Conservation (phyloP, 192 early-diverging fungal species). For the Diversispora eburnea region DNA sequence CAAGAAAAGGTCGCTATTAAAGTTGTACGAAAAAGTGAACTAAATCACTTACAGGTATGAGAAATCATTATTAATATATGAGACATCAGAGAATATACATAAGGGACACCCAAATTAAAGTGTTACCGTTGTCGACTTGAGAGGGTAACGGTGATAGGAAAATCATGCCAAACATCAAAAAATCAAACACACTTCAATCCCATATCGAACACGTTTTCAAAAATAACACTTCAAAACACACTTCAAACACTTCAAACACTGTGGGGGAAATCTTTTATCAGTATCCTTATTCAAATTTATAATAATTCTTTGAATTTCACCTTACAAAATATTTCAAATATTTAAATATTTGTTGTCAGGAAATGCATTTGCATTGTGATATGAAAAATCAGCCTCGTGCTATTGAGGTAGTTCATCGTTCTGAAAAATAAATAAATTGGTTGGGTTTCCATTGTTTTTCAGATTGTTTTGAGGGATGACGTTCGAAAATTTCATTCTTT, state of each 20-base stretch:
- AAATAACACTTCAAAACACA: too few relatives aligned
- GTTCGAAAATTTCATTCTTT: neutral
- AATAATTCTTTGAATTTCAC: too few relatives aligned
- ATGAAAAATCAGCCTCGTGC: slow-evolving; percentile 47
- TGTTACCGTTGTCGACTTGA: neutral
- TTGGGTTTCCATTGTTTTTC: neutral
- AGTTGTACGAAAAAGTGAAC: slow-evolving; percentile 70
- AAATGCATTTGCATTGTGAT: slow-evolving; percentile 47
- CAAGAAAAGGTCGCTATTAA: slow-evolving; percentile 79
- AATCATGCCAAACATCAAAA: slow-evolving; percentile 2
- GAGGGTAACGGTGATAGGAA: neutral
- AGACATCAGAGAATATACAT: neutral
- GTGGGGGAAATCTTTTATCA: too few relatives aligned
- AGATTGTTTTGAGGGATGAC: neutral
- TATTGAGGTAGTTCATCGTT: slow-evolving; percentile 40
- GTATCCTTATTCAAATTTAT: too few relatives aligned
- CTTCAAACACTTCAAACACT: too few relatives aligned
- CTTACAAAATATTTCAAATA: neutral
- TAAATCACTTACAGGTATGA: slow-evolving; percentile 64
- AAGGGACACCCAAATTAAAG: neutral
- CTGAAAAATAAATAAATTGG: neutral
- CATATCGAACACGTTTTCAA: too few relatives aligned
- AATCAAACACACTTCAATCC: too few relatives aligned
- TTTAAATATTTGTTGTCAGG: slow-evolving; percentile 17
- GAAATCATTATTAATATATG: neutral